Conservation (phyloP, 148 eudicot genomes). For the Chenopodium formosanum region DNA sequence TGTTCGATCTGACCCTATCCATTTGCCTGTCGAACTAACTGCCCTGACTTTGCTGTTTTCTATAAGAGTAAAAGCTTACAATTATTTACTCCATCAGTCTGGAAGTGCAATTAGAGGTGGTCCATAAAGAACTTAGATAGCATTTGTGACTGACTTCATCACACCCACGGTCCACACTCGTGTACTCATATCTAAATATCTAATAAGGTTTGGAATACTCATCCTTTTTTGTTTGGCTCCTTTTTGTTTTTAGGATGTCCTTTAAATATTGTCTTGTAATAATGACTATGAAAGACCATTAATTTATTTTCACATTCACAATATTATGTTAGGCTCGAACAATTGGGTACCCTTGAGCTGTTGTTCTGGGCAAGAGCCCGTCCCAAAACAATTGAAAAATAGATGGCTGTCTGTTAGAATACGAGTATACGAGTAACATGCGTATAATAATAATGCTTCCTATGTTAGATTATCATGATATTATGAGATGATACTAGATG, state of each 20-base stretch:
- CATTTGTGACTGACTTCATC: neutral
- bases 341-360: neutral
- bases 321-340: neutral
- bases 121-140: neutral
- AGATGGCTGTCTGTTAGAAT: neutral
- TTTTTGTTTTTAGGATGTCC: too few relatives aligned
- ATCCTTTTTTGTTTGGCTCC: too few relatives aligned
- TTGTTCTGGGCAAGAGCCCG: neutral
- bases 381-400: neutral
- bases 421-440: neutral
- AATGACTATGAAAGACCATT: too few relatives aligned
- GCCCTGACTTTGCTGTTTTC: neutral
- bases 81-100: neutral
- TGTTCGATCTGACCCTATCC: neutral
- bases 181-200: neutral
- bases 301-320: too few relatives aligned
- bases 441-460: neutral
- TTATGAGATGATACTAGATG: conserved; percentile 1
- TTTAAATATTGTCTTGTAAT: too few relatives aligned
- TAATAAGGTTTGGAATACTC: too few relatives aligned
- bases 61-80: neutral
- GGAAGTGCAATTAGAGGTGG: neutral
- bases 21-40: neutral
- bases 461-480: neutral
- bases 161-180: neutral